Evolutionary conservation across 345 rosid genomes (phyloP).

Genomic region (Gossypium ekmanianum): DNA sequence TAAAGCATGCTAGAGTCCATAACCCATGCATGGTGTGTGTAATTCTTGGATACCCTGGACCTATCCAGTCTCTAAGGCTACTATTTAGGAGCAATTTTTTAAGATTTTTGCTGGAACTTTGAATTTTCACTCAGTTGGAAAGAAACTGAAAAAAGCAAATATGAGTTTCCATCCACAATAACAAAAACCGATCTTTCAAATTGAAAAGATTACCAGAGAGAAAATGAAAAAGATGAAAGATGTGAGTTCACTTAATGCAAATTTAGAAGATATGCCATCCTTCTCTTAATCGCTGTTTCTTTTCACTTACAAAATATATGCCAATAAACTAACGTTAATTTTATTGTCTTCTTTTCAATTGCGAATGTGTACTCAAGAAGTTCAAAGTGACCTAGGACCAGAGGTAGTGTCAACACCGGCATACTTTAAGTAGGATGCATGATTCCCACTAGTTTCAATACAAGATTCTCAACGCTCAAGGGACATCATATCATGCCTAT

Average conservation of each 20-base stretch:
- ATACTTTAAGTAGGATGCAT: background rate
- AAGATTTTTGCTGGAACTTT: background rate
- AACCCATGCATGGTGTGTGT: background rate
- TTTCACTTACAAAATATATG: background rate
- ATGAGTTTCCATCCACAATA: background rate
- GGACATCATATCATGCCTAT: background rate
- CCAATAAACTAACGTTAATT: background rate
- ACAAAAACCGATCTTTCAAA: background rate
- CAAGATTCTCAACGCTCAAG: background rate
- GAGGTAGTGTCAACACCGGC: background rate
- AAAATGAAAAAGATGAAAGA: background rate
- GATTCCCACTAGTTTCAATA: background rate
- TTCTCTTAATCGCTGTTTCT: background rate
- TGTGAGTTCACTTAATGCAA: background rate
- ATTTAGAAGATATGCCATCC: background rate
- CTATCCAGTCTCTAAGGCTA: background rate
- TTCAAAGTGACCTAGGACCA: background rate
- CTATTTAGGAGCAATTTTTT: background rate
- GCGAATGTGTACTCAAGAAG: background rate
- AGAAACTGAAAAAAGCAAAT: too few relatives aligned
- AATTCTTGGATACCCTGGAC: background rate
- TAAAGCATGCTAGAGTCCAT: background rate
- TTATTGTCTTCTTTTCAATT: background rate
- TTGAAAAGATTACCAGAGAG: background rate
- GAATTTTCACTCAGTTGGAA: background rate